A percentile compares a stretch with the other conserved stretches of the same genome.
These are phyloP conservation scores for Coemansia guatemalensis DNA, from an alignment of 192 early-diverging fungal genomes.

Conservation along the genomic window DNA sequence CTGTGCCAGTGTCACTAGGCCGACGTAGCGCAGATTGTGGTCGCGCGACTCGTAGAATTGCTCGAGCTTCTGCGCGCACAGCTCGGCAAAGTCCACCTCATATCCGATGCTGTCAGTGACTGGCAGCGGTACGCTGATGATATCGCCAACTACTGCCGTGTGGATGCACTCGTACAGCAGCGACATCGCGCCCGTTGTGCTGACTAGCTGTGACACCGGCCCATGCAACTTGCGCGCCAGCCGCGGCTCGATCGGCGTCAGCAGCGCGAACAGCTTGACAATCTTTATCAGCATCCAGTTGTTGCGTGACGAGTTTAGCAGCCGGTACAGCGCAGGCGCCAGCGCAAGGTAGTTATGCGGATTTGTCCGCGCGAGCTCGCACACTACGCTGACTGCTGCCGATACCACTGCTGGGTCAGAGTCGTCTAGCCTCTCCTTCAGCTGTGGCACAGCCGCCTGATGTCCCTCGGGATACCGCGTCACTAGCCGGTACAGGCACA, in stretches of 20 bases:
- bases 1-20: constrained; percentile 80
- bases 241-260: constrained; percentile 92
- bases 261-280: constrained; percentile 92
- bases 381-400: constrained; percentile 92
- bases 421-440: constrained; percentile 90
- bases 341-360: constrained; percentile 92
- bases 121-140: constrained; percentile 64
- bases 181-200: constrained; percentile 91
- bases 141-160: constrained; percentile 86
- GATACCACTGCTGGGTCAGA: constrained; percentile 91
- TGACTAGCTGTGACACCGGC: constrained; percentile 81
- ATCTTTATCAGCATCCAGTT: constrained; percentile 99
- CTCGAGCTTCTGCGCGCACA: constrained; percentile 81
- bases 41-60: constrained; percentile 83
- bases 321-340: constrained; percentile 90
- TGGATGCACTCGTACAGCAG: constrained; percentile 97
- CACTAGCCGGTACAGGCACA: constrained; percentile 87
- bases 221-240: constrained; percentile 85
- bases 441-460: constrained; percentile 71
- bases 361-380: constrained; percentile 91
- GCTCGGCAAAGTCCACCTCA: constrained; percentile 63
- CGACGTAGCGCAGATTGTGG: constrained; percentile 89
- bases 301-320: constrained; percentile 86
- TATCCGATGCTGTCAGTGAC: constrained; percentile 49
- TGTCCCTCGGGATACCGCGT: constrained; percentile 89